Conservation (phyloP, 139 green algal species). For the Raphidocelis subcapitata region DNA sequence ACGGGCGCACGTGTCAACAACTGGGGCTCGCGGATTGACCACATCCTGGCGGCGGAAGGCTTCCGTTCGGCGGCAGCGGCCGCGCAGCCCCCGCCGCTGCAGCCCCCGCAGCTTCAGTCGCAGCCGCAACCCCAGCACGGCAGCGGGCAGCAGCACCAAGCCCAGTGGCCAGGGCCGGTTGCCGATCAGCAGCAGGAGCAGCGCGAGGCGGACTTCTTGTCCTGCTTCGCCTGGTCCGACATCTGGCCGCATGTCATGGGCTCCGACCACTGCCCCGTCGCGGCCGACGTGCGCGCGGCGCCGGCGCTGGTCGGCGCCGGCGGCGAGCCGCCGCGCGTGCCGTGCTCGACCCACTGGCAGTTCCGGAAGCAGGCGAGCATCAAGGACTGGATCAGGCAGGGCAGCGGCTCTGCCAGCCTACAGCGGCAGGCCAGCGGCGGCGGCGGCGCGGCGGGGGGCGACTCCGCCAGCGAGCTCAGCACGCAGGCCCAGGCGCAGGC, state of each 20-base stretch:
- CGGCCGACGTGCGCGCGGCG: constrained; percentile 29
- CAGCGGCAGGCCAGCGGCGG: too few relatives aligned
- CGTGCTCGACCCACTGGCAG: constrained; percentile 24
- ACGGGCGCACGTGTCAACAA: constrained; percentile 72
- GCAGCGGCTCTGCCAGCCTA: not conserved
- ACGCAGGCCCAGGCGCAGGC: too few relatives aligned
- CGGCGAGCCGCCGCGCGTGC: not conserved
- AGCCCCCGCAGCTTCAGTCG: not conserved
- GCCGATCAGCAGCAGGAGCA: not conserved
- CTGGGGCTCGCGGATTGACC: constrained; percentile 81
- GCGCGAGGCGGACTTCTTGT: not conserved
- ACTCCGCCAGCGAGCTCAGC: not conserved
- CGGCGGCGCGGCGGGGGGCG: not conserved
- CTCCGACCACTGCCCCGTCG: constrained; percentile 77
- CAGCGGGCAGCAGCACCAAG: not conserved
- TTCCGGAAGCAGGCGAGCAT: constrained; percentile 40
- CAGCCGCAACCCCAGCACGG: not conserved
- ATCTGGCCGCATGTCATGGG: constrained; percentile 57
- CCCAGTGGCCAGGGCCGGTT: not conserved
- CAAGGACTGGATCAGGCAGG: constrained; percentile 23
- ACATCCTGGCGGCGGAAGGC: constrained; percentile 60
- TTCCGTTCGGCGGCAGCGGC: too few relatives aligned
- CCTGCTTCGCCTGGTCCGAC: constrained; percentile 33
- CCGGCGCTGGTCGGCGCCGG: constrained; percentile 2
- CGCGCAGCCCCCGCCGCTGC: constrained; percentile 21